phyloP scores from a whole-genome alignment of 2,329 filamentous ascomycete genomes.

The Cordyceps militaris region DNA sequence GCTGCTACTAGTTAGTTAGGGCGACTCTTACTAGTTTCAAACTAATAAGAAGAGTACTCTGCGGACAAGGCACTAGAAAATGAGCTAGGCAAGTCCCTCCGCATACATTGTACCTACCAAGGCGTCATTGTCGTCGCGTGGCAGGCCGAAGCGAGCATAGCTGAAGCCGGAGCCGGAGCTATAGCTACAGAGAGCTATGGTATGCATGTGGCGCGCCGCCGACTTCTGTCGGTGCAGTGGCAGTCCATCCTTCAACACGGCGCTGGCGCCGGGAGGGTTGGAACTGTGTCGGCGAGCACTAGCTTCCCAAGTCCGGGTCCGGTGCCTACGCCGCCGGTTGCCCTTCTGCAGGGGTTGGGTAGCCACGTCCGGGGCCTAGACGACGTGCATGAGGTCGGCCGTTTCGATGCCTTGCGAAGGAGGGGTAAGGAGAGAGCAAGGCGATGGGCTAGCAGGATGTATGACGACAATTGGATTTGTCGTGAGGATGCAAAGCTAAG shows the following conservation, averaged over 20 bases:
- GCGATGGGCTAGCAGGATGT: background rate
- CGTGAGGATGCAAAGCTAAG: background rate
- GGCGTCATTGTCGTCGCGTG: background rate
- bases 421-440: background rate
- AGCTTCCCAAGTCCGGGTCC: background rate
- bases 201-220: no score
- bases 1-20: no score
- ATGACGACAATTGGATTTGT: background rate
- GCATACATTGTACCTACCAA: background rate
- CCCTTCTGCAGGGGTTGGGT: background rate
- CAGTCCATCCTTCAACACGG: background rate
- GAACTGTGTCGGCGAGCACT: no score
- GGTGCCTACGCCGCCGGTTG: background rate
- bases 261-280: background rate
- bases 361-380: background rate
- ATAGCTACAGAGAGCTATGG: background rate
- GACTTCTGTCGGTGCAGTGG: constrained; percentile 5
- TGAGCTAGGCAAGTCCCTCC: background rate
- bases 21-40: no score
- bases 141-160: background rate
- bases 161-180: background rate
- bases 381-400: background rate
- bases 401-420: background rate
- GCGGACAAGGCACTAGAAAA: background rate
- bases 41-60: background rate